These are phyloP conservation scores for Fusarium verrucosum DNA, from an alignment of 2,329 filamentous ascomycete species.

Conservation along the genomic window DNA sequence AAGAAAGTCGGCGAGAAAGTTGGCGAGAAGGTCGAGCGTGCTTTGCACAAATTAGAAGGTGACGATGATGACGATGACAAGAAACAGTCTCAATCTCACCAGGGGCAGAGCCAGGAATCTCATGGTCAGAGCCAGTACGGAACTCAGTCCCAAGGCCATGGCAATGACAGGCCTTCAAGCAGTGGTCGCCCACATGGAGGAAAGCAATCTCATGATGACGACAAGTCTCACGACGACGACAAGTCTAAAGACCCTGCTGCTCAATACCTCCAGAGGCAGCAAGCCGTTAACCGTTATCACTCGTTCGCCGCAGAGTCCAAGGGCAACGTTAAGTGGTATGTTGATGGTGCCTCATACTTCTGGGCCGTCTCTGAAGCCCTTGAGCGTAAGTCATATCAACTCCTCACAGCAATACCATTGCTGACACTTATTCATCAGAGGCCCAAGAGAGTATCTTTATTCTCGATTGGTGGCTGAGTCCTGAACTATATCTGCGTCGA, in stretches of 20 bases:
- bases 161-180: background rate
- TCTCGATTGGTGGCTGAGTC: conserved; percentile 89
- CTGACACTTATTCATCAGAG: conserved; percentile 50
- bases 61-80: conserved; percentile 53
- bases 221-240: background rate
- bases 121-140: conserved; percentile 14
- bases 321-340: conserved; percentile 86
- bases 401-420: conserved; percentile 8
- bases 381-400: conserved; percentile 59
- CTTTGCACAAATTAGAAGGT: conserved; percentile 49
- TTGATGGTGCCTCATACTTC: conserved; percentile 86
- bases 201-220: background rate
- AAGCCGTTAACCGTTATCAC: conserved; percentile 63
- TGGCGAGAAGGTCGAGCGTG: conserved; percentile 34
- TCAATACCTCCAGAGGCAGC: conserved; percentile 51
- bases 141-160: conserved; percentile 1
- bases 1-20: conserved; percentile 45
- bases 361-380: conserved; percentile 84
- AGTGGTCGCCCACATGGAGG: background rate
- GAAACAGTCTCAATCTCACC: conserved; percentile 51
- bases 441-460: conserved; percentile 84
- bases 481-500: conserved; percentile 85
- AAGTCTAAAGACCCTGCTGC: conserved; percentile 17
- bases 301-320: conserved; percentile 78
- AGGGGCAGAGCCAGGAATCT: conserved; percentile 4